Evolutionary conservation across 306 rosid species (phyloP), one percentile per base, ranked within the genome.

Genomic region (Herpetospermum pedunculosum): DNA sequence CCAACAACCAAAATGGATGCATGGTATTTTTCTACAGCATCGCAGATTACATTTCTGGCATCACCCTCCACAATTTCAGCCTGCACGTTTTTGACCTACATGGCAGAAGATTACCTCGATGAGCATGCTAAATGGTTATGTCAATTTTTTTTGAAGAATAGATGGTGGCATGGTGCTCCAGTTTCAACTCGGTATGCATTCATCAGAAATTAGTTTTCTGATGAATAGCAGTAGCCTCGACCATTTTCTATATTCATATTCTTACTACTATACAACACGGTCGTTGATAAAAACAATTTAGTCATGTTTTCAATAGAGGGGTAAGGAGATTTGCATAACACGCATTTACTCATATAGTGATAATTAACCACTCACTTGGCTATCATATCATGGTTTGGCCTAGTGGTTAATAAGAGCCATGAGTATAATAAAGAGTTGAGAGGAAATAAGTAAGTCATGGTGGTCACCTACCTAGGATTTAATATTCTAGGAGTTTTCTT

Each of bases 1-100:
- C 84, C 84, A 57, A 80, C 44, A 70, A 83, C 71, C 76, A 83
- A 72, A 32, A 83, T 28, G 11, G 80, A 30, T 16, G 87, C 84
- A 5, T 37, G 67, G 69, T 46, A 73, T 57, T 75, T 77, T 4
- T 80, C 84, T 6, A 77, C 80, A 9, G 76, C 72, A 0, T 83
- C 84, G 21, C 77, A 75, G 30, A 83, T 7, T 2, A 74, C 82
- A 29, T 74, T 74, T 49, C 81, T 80, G 5, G 86, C 75, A 80
- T 83, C 81, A 15, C 84, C 84, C 65, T 80, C 84, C 50, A 60
- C 26, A n/a, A 80, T 29, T 46, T 80, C 84, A 26, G 72, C 43
- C 15, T 19, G 29, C 64, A 79, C 86, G 52, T 37, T 30, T 38
- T 76, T 69, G 29, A 79, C 73, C 85, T 79, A 68, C 77, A 35